Evolutionary conservation across 2,329 filamentous ascomycete genomes (phyloP), one percentile per base, ranked within the genome.

Genomic region (Sclerotinia trifoliorum): DNA sequence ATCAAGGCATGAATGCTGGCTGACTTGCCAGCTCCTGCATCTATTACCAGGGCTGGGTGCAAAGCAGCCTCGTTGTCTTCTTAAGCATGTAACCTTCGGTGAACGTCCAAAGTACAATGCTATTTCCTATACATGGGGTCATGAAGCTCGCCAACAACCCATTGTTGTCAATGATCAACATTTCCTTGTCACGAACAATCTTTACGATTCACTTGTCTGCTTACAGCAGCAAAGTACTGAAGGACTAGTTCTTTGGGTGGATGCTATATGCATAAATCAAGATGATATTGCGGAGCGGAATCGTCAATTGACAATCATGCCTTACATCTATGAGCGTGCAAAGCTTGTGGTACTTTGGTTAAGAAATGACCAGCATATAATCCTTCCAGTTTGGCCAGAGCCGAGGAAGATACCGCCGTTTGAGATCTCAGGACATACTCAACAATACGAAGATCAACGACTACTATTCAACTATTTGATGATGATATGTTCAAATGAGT

Each of bases 101-200:
- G 61, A 71, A 6, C 68, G 62, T 26, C 72, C 73, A 11, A 71
- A 67, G 19, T 76, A 72, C 60, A 65, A 74, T 32, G 74, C 74
- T 21, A 63, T 77, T 46, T 77, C 75, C 1, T 78, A 77, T 64
- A 72, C 61, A 6, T 74, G 75, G 72, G 74, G 74, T 0, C 65
- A 68, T 13, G 55, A 70, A 19, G 57, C 49, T 32, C 57, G 49
- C 42, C 64, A 69, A 21, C 51, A 70, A n/a, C n/a, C 54, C 24
- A 74, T 76, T 8, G 7, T 66, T 3, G 49, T 77, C 15, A 66
- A 74, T 52, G 72, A 69, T 6, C n/a, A 48, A 4, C 8, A 24
- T 0, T 69, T 74, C 17, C 35, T 24, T 8, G 49, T 69, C 15
- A 51, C 26, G 2, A 8, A n/a, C 21, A 69, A 69, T 57, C 32